Evolutionary conservation across 768 basidiomycete genomes (phyloP), one percentile per base, ranked within the genome.

Genomic region (Amanita jacksonii): DNA sequence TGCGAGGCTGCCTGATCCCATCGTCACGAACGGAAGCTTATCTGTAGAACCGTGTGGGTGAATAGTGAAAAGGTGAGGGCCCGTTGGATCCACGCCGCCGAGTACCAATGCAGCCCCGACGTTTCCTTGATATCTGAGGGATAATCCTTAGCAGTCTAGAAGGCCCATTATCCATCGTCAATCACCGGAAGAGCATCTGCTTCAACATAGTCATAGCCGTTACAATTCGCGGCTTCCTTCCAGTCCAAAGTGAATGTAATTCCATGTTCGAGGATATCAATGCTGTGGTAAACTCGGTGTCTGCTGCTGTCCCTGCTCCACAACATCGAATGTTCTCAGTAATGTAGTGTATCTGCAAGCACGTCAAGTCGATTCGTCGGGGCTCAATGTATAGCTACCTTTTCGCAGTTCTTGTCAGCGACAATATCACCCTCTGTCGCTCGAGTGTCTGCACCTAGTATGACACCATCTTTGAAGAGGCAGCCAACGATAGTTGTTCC

Each of bases 131-230:
- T 98, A 75, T 56, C 92, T 96, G 55, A 3, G 19, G 19, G 8
- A 19, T 2, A 34, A 24, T 12, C 1, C 23, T 15, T 35, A 30
- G 19, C 25, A 20, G 10, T 12, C 18, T 35, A 2, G 23, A 25
- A 13, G 45, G 36, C 1, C 18, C 12, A 10, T n/a, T 39, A 2
- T 23, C 5, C 23, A 25, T 28, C 16, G 32, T 12, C 10, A 56
- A 73, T 32, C n/a, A 91, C 89, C 73, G 69, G 70, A 85, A 96
- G 30, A 98, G 81, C 72, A 85, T 85, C 62, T 94, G 93, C 64
- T 98, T 97, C 52, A 97, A 70, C 90, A 97, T 87, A 3, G 94
- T 97, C 94, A 99, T 97, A 4, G 94, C 96, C 0, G 96, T 96
- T 40, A 94, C 90, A 15, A 99, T 91, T 47, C 83, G 76, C 3